These are phyloP conservation scores for Suillus hirtellus DNA, from an alignment of 768 basidiomycete genomes.

Conservation along the genomic window DNA sequence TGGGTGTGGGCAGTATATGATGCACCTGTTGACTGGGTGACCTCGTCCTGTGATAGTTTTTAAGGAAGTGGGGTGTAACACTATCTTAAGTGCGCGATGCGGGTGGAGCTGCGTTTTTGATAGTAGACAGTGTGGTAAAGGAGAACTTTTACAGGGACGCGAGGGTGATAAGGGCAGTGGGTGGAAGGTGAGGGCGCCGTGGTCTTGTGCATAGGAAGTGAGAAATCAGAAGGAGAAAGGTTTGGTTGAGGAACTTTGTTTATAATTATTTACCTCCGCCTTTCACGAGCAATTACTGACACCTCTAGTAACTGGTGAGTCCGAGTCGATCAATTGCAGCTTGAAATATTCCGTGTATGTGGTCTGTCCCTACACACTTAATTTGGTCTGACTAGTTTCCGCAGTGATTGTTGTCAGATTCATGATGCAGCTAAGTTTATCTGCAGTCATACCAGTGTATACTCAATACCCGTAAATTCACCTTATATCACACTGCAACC, in stretches of 20 bases:
- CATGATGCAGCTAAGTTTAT: not conserved
- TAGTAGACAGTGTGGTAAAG: conserved; percentile 47
- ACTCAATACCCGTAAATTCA: too few species aligned
- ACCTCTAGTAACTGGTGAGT: too few species aligned
- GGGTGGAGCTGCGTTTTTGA: conserved; percentile 43
- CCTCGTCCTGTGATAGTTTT: conserved; percentile 37
- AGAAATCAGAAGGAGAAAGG: not conserved
- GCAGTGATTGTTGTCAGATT: too few species aligned
- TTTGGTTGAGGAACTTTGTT: conserved; percentile 9
- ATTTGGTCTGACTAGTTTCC: too few species aligned
- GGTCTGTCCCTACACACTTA: too few species aligned
- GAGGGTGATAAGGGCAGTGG: conserved; percentile 29
- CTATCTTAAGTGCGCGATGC: conserved; percentile 35
- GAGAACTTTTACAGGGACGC: conserved; percentile 40
- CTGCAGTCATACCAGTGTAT: not conserved
- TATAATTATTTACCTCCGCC: too few species aligned
- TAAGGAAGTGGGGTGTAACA: conserved; percentile 29
- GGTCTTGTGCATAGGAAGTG: conserved; percentile 36
- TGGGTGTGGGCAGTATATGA: conserved; percentile 43
- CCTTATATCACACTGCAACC: too few species aligned
- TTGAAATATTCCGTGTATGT: too few species aligned
- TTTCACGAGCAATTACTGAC: too few species aligned
- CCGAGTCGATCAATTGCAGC: too few species aligned
- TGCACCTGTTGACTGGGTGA: conserved; percentile 59
- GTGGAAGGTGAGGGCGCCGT: conserved; percentile 38